Conservation (phyloP, 768 basidiomycete genomes). For the Neoboletus subvelutipes region DNA sequence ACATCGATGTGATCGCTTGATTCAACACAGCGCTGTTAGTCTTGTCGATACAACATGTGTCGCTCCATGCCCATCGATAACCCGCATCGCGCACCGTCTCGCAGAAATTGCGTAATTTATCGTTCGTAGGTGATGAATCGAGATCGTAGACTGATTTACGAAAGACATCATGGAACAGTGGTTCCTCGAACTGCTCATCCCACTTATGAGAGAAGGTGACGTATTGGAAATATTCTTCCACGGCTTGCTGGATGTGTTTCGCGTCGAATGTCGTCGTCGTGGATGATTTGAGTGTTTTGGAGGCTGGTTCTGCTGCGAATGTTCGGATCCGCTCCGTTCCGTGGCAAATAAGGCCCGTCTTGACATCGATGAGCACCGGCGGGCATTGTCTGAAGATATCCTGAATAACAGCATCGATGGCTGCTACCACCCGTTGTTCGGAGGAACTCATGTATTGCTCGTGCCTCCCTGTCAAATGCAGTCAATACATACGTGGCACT, state of each 20-base stretch:
- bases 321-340: not conserved
- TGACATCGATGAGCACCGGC: too few species aligned
- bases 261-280: not conserved
- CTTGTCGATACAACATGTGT: not conserved
- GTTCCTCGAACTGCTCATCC: too few species aligned
- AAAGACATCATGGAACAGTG: too few species aligned
- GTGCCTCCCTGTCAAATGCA: too few species aligned
- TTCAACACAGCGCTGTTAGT: not conserved
- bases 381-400: too few species aligned
- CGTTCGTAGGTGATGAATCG: not conserved
- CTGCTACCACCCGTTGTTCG: too few species aligned
- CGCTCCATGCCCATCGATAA: not conserved
- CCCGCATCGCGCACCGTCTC: not conserved
- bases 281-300: not conserved
- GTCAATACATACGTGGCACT: too few species aligned
- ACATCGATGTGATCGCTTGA: not conserved
- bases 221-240: not conserved
- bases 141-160: too few species aligned
- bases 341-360: too few species aligned
- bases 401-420: too few species aligned
- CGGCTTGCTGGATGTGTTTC: not conserved
- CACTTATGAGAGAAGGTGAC: too few species aligned
- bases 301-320: not conserved
- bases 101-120: not conserved
- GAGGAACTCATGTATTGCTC: too few species aligned